phyloP scores from a whole-genome alignment of 768 basidiomycete genomes.

The Tulasnella calospora region DNA sequence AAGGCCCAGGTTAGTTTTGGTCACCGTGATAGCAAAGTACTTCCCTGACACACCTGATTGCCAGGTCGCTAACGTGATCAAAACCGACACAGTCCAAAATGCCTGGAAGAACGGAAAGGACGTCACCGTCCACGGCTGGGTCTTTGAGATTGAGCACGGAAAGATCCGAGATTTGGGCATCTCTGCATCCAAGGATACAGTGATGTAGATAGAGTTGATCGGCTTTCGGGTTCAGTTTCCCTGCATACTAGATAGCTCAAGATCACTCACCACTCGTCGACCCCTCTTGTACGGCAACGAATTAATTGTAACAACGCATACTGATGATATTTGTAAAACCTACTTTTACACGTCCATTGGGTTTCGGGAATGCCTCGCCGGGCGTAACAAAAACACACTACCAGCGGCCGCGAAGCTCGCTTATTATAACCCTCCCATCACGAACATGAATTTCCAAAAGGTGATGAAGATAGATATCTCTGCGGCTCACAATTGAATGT shows the following conservation, averaged over 20 bases:
- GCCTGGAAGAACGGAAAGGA: conserved; percentile 37
- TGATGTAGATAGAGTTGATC: neutral
- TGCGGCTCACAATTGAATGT: too few species aligned
- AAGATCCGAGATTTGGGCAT: conserved; percentile 50
- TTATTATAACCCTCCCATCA: too few species aligned
- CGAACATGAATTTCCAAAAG: too few species aligned
- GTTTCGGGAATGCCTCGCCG: too few species aligned
- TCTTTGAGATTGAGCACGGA: conserved; percentile 60
- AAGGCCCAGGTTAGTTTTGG: conserved; percentile 26
- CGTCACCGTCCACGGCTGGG: conserved; percentile 63
- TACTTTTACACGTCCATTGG: neutral
- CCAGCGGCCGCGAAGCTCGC: too few species aligned
- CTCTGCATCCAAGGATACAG: conserved; percentile 14
- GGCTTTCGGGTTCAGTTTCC: neutral
- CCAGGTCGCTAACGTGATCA: conserved; percentile 36
- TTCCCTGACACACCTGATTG: neutral
- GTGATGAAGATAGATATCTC: too few species aligned
- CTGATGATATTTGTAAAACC: neutral
- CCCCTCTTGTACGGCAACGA: neutral
- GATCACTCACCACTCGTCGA: neutral
- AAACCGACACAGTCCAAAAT: conserved; percentile 35
- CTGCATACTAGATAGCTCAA: neutral
- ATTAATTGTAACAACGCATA: neutral
- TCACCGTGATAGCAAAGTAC: neutral
- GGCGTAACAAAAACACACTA: too few species aligned